A percentile compares a stretch with the other conserved stretches of the same genome.
Evolutionary conservation across 2,329 filamentous ascomycete genomes (phyloP).

Genomic region (Penicillium glabrum): DNA sequence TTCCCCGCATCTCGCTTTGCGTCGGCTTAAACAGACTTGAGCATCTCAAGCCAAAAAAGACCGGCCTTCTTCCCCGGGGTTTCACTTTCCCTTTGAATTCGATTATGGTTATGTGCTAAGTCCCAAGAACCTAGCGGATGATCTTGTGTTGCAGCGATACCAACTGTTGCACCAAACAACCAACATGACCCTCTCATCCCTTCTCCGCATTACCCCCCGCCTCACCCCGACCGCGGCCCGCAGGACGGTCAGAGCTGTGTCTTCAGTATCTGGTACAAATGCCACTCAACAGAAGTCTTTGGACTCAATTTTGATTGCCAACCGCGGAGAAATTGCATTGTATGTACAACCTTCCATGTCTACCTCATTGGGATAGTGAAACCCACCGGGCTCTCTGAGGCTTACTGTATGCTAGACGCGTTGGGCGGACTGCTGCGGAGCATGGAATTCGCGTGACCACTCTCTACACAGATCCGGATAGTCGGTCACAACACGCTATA

Average conservation of each 20-base stretch:
- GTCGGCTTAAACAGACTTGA: conserved; percentile 30
- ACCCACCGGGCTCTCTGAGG: background rate
- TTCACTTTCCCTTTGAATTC: background rate
- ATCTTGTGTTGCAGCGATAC: conserved; percentile 5
- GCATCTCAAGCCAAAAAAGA: conserved; percentile 5
- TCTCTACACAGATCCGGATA: conserved; percentile 91
- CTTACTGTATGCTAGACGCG: conserved; percentile 55
- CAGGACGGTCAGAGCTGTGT: conserved; percentile 30
- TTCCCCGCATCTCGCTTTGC: conserved; percentile 41
- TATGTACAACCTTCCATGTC: conserved; percentile 30
- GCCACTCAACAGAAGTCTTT: conserved; percentile 39
- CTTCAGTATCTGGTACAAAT: conserved; percentile 25
- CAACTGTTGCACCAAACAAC: conserved; percentile 3
- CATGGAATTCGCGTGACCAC: conserved; percentile 93
- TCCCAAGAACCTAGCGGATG: background rate
- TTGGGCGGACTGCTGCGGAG: conserved; percentile 80
- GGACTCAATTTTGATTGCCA: conserved; percentile 88
- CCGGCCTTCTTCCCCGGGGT: background rate
- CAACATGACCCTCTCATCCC: conserved; percentile 37
- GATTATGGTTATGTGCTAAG: conserved; percentile 14
- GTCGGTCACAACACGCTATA: conserved; percentile 80
- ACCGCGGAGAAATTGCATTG: conserved; percentile 94
- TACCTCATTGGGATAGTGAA: background rate
- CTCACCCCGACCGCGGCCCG: conserved; percentile 30
- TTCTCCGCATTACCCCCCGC: conserved; percentile 43